These are phyloP conservation scores for Platismatia glauca DNA, from an alignment of 495 filamentous ascomycete genomes.

Conservation along the genomic window DNA sequence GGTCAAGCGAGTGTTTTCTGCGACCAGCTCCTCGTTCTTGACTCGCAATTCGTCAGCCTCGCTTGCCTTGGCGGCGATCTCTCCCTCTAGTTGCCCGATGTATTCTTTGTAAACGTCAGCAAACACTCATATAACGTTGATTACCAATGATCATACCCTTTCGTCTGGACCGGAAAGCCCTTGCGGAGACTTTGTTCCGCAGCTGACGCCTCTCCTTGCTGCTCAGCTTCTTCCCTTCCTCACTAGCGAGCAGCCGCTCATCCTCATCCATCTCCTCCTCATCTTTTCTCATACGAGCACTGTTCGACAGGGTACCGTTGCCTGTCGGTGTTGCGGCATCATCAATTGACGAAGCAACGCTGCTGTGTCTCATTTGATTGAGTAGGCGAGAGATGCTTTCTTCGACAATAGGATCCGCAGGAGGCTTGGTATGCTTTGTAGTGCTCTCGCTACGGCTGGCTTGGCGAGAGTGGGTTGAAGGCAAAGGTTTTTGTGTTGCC, in stretches of 20 bases:
- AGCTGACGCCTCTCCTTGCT: conserved; percentile 91
- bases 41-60: conserved; percentile 63
- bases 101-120: conserved; percentile 68
- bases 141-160: conserved; percentile 61
- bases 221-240: conserved; percentile 94
- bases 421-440: conserved; percentile 41
- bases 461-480: conserved; percentile 25
- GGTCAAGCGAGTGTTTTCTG: conserved; percentile 71
- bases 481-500: conserved; percentile 24
- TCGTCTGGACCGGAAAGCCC: conserved; percentile 87
- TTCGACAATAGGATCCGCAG: conserved; percentile 60
- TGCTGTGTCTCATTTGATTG: conserved; percentile 70
- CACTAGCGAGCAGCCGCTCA: conserved; percentile 81
- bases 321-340: conserved; percentile 37
- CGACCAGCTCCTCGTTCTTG: conserved; percentile 62
- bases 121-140: conserved; percentile 12
- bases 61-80: conserved; percentile 62
- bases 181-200: conserved; percentile 95
- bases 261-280: conserved; percentile 99
- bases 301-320: conserved; percentile 27
- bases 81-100: conserved; percentile 81
- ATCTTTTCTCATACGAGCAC: conserved; percentile 61
- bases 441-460: conserved; percentile 30
- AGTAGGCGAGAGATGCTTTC: conserved; percentile 80
- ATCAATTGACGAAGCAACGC: conserved; percentile 40